phyloP scores from a whole-genome alignment of 805 yeast genomes.

The Pichia eremophila region DNA sequence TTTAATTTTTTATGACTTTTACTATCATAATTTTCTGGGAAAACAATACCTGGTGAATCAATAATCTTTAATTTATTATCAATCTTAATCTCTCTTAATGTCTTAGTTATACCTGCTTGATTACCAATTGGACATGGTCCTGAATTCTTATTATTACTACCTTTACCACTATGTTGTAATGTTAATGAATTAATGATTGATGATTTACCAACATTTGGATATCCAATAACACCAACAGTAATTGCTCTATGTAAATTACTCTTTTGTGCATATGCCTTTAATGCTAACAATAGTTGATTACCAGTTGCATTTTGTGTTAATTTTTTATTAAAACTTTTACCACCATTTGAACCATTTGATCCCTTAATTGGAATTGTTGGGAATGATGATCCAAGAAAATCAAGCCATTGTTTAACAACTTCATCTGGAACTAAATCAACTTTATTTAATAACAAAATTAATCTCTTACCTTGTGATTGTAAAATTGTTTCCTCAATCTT shows the following conservation, averaged over 20 bases:
- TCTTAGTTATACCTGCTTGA: constrained; percentile 94
- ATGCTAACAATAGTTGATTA: constrained; percentile 60
- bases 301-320: constrained; percentile 67
- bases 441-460: constrained; percentile 81
- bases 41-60: constrained; percentile 97
- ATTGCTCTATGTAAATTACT: constrained; percentile 82
- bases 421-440: constrained; percentile 87
- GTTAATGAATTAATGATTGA: constrained; percentile 86
- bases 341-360: constrained; percentile 61
- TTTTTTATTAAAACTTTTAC: constrained; percentile 62
- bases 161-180: constrained; percentile 58
- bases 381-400: constrained; percentile 67
- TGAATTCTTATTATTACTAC: constrained; percentile 29
- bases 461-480: constrained; percentile 69
- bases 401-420: constrained; percentile 76
- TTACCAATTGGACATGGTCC: constrained; percentile 91
- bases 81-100: constrained; percentile 83
- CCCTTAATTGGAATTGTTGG: constrained; percentile 90
- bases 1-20: constrained; percentile 34
- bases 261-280: constrained; percentile 77
- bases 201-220: constrained; percentile 95
- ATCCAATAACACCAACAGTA: constrained; percentile 92
- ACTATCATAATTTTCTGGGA: constrained; percentile 42
- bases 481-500: constrained; percentile 86
- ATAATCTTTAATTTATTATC: constrained; percentile 82